Conservation (phyloP, 2,329 filamentous ascomycete genomes). For the Pseudocercospora ulei region DNA sequence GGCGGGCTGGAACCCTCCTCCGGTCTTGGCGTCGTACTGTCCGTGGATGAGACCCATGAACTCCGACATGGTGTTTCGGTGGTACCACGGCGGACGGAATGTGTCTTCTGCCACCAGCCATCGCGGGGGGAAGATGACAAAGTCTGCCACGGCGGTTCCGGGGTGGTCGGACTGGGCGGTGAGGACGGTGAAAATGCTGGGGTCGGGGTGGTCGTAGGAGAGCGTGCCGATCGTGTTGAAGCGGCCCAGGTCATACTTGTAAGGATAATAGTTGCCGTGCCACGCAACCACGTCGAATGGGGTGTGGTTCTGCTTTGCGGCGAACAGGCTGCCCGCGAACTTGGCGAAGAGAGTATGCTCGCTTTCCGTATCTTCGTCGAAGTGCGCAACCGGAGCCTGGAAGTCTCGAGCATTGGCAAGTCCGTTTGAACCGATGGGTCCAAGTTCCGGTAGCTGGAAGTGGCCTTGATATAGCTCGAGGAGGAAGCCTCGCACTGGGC, state of each 20-base stretch:
- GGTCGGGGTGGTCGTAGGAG: constrained; percentile 56
- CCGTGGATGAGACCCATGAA: constrained; percentile 54
- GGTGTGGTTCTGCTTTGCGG: constrained; percentile 52
- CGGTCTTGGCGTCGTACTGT: constrained; percentile 51
- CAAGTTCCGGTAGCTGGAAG: constrained; percentile 57
- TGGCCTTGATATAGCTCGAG: constrained; percentile 57
- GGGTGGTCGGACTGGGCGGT: constrained; percentile 51
- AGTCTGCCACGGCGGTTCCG: constrained; percentile 54
- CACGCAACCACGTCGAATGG: constrained; percentile 64
- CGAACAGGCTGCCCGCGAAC: constrained; percentile 52
- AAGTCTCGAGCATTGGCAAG: constrained; percentile 59
- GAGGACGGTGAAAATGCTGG: constrained; percentile 57
- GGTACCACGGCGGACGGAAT: constrained; percentile 63
- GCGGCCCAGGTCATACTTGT: constrained; percentile 51
- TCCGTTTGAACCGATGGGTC: constrained; percentile 56
- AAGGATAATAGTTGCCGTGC: constrained; percentile 59
- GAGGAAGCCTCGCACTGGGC: constrained; percentile 55
- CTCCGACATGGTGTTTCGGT: constrained; percentile 58
- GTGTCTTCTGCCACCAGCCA: constrained; percentile 62
- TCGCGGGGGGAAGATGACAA: constrained; percentile 62
- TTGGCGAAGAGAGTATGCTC: constrained; percentile 54
- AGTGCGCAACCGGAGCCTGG: constrained; percentile 50
- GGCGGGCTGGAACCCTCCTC: constrained; percentile 49
- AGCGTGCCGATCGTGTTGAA: constrained; percentile 50
- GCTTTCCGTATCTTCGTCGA: constrained; percentile 47